Conservation (phyloP, 345 rosid genomes). For the Trapa bicornis region DNA sequence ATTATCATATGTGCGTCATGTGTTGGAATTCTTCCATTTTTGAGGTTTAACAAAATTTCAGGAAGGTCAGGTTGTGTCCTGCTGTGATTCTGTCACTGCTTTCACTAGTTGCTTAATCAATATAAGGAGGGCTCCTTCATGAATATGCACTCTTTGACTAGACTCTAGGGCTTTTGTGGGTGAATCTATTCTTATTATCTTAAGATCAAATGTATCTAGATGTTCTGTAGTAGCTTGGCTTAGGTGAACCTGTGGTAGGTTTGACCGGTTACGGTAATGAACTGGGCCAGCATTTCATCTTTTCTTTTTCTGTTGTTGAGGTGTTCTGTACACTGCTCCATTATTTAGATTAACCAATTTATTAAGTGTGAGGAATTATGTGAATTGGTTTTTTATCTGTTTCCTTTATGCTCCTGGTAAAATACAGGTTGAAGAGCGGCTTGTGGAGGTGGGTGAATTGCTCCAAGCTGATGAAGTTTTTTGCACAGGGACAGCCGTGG, state of each 20-base stretch:
- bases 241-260: no score
- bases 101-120: not conserved
- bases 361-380: not conserved
- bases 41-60: not conserved
- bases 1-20: not conserved
- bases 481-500: slow-evolving; percentile 96
- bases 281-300: not conserved
- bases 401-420: not conserved
- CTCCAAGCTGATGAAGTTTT: slow-evolving; percentile 90
- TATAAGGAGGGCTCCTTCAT: not conserved
- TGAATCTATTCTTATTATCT: no score
- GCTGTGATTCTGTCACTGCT: not conserved
- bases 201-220: not conserved
- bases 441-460: slow-evolving; percentile 59
- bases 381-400: not conserved
- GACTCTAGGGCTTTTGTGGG: no score
- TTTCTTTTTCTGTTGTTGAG: not conserved
- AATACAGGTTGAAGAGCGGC: slow-evolving; percentile 65
- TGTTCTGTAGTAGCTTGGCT: not conserved
- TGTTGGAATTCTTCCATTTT: not conserved
- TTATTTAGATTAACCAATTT: not conserved
- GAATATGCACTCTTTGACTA: not conserved
- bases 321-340: not conserved
- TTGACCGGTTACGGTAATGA: not conserved
- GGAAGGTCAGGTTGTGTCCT: not conserved